Percentiles rank a stretch among this genome's conserved stretches.
phyloP scores from a whole-genome alignment of 176 grass and related monocot species.

The Tillandsia leiboldiana region DNA sequence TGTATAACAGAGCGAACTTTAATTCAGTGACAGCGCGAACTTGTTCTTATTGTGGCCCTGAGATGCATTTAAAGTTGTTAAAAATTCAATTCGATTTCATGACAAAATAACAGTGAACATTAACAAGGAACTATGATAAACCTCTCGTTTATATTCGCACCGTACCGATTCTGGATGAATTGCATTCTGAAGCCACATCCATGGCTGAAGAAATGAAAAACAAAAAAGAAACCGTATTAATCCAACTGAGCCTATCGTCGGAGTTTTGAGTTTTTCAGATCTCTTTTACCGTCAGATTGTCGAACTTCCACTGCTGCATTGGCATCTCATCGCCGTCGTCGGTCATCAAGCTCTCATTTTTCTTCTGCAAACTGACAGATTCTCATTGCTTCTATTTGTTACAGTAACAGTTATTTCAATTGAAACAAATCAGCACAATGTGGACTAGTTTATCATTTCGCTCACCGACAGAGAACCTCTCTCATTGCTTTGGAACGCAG shows the following conservation, averaged over 20 bases:
- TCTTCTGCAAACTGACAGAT: slow-evolving; percentile 34
- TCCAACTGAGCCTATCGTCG: background rate
- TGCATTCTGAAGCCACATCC: slow-evolving; percentile 98
- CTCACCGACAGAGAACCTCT: slow-evolving; percentile 36
- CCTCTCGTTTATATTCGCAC: background rate
- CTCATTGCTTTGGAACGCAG: slow-evolving; percentile 17
- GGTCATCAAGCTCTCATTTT: slow-evolving; percentile 38
- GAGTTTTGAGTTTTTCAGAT: background rate
- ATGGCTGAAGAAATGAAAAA: slow-evolving; percentile 36
- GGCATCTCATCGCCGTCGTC: slow-evolving; percentile 34
- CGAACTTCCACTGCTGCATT: slow-evolving; percentile 51
- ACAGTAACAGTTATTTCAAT: background rate
- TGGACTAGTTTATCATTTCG: background rate
- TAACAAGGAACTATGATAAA: too few species aligned
- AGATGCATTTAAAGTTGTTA: too few species aligned
- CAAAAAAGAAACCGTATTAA: background rate
- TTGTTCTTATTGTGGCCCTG: too few species aligned
- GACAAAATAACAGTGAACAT: too few species aligned
- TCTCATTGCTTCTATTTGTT: background rate
- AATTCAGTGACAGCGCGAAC: too few species aligned
- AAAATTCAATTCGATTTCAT: too few species aligned
- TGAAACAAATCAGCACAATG: background rate
- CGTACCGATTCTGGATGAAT: slow-evolving; percentile 99
- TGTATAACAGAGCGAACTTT: background rate
- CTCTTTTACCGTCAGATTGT: slow-evolving; percentile 67